A percentile compares a stretch with the other conserved stretches of the same genome.
These are phyloP conservation scores for Caloboletus inedulis DNA, from an alignment of 1,284 basidiomycete genomes.

Conservation along the genomic window DNA sequence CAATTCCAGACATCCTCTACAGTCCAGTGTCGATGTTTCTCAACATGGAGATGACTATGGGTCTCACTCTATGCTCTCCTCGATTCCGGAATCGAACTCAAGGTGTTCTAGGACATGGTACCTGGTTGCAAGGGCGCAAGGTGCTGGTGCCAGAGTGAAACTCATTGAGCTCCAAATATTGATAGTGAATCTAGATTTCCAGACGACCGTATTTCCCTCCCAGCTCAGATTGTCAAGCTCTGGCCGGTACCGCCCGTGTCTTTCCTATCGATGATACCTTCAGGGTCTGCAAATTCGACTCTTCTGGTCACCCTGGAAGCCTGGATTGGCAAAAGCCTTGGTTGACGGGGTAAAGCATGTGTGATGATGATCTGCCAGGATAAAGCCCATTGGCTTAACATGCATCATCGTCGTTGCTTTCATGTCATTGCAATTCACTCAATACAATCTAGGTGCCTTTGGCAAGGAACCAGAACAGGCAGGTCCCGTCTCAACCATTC, in stretches of 20 bases:
- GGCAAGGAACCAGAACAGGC: background rate
- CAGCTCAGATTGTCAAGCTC: background rate
- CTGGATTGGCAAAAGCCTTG: background rate
- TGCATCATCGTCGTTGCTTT: background rate
- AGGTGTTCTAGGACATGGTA: background rate
- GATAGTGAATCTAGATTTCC: background rate
- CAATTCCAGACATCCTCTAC: no score
- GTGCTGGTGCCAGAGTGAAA: background rate
- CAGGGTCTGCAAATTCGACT: background rate
- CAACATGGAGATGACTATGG: background rate
- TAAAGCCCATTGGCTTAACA: no score
- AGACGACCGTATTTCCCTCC: background rate
- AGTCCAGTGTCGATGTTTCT: background rate
- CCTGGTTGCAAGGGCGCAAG: background rate
- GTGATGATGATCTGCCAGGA: background rate
- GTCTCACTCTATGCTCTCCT: background rate
- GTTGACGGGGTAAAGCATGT: background rate
- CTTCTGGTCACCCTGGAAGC: background rate
- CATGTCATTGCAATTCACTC: background rate
- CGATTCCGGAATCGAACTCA: background rate
- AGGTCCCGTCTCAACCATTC: background rate
- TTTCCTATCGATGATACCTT: background rate
- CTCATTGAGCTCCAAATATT: background rate
- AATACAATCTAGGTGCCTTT: background rate
- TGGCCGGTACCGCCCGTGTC: background rate